Base-by-base conservation (phyloP, 2,329 filamentous ascomycete species). In the Gyromitra esculenta region DNA sequence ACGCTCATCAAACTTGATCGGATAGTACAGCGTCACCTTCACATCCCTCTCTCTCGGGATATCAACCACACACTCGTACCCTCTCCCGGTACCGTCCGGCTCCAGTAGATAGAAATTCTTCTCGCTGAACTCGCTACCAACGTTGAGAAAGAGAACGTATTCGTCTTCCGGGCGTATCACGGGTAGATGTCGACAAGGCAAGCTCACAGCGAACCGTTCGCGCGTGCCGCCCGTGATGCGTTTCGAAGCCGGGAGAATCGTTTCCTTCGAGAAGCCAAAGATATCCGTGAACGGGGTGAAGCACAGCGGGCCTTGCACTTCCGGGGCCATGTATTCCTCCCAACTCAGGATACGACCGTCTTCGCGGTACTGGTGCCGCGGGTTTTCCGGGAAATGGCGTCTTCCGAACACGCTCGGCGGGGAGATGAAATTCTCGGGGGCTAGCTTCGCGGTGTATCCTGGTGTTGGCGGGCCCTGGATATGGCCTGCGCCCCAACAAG, bases 401-500 rank as follows among this genome's bases (percentile, higher is more conserved):
- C 89, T 84, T 0, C 93, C 93, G 81, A 99, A 97, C 39, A 91
- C 88, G 69, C 95, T 91, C 82, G 97, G 97, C 65, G 84, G 83
- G 75, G 85, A 83, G 1, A 84, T 88, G 80, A 91, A 91, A 78
- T 88, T 84, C 6, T 86, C 83, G 0, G 93, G 89, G 0, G 86
- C 87, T 83, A 97, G 97, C 1, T 85, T 82, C 80, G 91, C 88
- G 56, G 87, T 87, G 84, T 94, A 97, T 13, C 48, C 31, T 11
- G 85, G 86, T 81, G 83, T 77, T 15, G 85, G 86, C 81, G 83
- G 77, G 45, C 81, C 85, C 56, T 86, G 84, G 7, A 97, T 84
- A 77, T 89, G 86, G 1, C 95, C 95, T 0, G 95, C 93, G 50
- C 96, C 96, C 96, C 96, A 99, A 82, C 95, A 98, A 0, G 91